These are phyloP conservation scores for Rhizophagus sp. DNA, from an alignment of 192 early-diverging fungal genomes.

Conservation along the genomic window DNA sequence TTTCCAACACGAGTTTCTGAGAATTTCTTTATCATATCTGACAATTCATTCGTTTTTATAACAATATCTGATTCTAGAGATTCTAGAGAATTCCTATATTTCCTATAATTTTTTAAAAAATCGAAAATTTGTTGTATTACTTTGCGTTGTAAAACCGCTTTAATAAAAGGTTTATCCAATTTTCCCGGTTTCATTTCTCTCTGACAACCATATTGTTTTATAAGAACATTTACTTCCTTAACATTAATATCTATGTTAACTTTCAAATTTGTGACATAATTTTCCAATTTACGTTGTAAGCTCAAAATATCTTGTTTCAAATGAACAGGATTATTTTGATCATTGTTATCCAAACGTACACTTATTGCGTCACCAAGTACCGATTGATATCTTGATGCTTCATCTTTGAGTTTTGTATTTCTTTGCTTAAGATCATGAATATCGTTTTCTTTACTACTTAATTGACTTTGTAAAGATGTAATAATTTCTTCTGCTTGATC, in stretches of 20 bases:
- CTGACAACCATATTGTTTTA: not conserved
- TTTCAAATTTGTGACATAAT: constrained; percentile 3
- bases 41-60: not conserved
- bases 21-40: not conserved
- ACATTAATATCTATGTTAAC: not conserved
- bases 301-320: not conserved
- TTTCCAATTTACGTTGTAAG: not conserved
- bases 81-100: too few species aligned
- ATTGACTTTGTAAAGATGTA: too few species aligned
- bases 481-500: too few species aligned
- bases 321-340: constrained; percentile 4
- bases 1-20: not conserved
- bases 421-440: not conserved
- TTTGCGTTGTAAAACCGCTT: not conserved
- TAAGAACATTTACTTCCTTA: not conserved
- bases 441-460: too few species aligned
- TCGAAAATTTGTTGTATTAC: constrained; percentile 1
- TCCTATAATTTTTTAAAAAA: not conserved
- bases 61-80: not conserved
- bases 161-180: not conserved
- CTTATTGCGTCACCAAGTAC: not conserved
- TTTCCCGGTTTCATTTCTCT: not conserved
- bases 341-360: not conserved
- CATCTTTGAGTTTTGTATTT: constrained; percentile 13
- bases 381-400: not conserved